Base-by-base conservation (phyloP, 192 early-diverging fungal genomes). In the Backusella parvicylindrica region DNA sequence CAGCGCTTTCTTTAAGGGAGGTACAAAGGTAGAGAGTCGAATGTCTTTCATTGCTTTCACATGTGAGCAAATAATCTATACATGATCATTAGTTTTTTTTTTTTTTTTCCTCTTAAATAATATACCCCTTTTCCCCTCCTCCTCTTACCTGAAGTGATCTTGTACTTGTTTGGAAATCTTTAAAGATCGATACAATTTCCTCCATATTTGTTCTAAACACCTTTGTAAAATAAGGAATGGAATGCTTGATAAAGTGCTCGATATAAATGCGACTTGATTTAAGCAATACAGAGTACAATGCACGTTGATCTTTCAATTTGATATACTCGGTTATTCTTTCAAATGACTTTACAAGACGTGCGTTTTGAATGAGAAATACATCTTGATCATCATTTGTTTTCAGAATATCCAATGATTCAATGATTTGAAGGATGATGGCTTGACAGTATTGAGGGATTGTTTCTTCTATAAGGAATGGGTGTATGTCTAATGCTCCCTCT, bases 21-120 rank as follows among this genome's bases (percentile, higher is more conserved):
- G 93, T 0, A 95, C 93, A 75, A 85, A 84, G 5, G 86, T 78
- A 50, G 90, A 84, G 30, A 95, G 72, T 33, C 74, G 70, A 0
- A 84, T 82, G 60, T 95, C 92, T 74, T 88, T 90, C 4, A 83
- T 82, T 9, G 86, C 89, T 70, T 95, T 95, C 16, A 90, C 91
- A 77, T 95, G 92, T 37, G 88, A 88, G 70, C 93, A 95, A 23
- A 95, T 88, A 69, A 78, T 87, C 85, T 95, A 88, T 13, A 30
- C 5, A 3, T 41, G 23, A 16, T 18, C 35, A 63, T 60, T 8
- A 49, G 65, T n/a, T 13, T 53, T 2, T n/a, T 66, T 13, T n/a
- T 21, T 47, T 50, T 1, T 40, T 49, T 16, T 16, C 1, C 16
- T 47, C 43, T 32, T 41, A 56, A 28, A 9, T 15, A 15, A 15